Conservation (phyloP, 2,329 filamentous ascomycete genomes). For the Harringtonia aguacate region DNA sequence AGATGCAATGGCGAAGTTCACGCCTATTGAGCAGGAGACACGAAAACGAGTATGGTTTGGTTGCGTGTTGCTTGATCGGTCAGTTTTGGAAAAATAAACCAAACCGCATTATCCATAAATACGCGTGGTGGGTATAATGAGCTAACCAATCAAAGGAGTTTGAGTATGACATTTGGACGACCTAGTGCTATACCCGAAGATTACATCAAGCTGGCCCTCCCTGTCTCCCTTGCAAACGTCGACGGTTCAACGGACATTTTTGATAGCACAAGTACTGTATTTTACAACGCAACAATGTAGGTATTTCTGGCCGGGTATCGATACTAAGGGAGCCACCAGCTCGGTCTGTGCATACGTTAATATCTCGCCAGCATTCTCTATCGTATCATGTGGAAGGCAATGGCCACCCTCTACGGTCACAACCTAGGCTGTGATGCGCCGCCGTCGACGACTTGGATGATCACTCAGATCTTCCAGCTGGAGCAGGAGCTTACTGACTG, state of each 20-base stretch:
- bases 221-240: constrained; percentile 9
- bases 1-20: constrained; percentile 22
- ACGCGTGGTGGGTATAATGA: too few species aligned
- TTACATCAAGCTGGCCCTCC: constrained; percentile 28
- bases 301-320: constrained; percentile 1
- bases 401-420: constrained; percentile 22
- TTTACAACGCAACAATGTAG: constrained; percentile 24
- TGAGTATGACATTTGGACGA: constrained; percentile 41
- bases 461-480: constrained; percentile 24
- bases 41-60: constrained; percentile 38
- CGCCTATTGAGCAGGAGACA: constrained; percentile 32
- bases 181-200: constrained; percentile 33
- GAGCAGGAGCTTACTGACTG: constrained; percentile 28
- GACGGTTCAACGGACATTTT: not conserved
- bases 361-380: constrained; percentile 9
- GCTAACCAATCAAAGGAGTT: too few species aligned
- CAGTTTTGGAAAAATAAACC: too few species aligned
- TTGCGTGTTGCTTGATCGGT: constrained; percentile 35
- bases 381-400: constrained; percentile 20
- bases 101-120: too few species aligned
- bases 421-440: constrained; percentile 27
- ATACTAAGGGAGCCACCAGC: too few species aligned
- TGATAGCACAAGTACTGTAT: constrained; percentile 5
- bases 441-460: constrained; percentile 15
- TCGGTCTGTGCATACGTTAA: not conserved